These are phyloP conservation scores for Pigoraptor vietnamica DNA, from an alignment of 78 protist genomes.

Conservation along the genomic window DNA sequence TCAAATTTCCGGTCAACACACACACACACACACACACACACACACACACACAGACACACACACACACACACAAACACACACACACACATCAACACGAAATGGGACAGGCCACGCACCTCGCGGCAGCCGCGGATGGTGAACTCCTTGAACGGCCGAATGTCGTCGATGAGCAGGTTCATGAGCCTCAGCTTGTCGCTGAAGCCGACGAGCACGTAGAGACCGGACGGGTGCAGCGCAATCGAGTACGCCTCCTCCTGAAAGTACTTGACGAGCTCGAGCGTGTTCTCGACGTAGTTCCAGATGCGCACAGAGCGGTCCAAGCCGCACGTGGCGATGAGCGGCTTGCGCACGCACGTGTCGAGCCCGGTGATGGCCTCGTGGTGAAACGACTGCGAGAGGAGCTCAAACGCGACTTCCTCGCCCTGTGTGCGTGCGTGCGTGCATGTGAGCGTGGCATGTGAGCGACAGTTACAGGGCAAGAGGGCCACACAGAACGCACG, in stretches of 20 bases:
- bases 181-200: constrained; percentile 64
- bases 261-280: constrained; percentile 29
- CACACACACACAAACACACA: no score
- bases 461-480: neutral
- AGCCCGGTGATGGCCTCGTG: constrained; percentile 25
- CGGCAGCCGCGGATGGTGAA: constrained; percentile 39
- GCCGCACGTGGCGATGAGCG: constrained; percentile 54
- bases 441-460: no score
- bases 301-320: constrained; percentile 38
- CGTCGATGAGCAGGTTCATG: constrained; percentile 51
- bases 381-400: constrained; percentile 17
- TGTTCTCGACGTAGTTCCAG: constrained; percentile 43
- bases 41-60: neutral
- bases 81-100: no score
- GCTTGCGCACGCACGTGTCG: constrained; percentile 52
- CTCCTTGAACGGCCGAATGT: constrained; percentile 35
- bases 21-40: neutral
- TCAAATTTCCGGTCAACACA: no score
- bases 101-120: no score
- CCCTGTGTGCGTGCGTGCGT: neutral
- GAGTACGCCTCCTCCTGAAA: constrained; percentile 38
- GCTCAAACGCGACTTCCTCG: constrained; percentile 7
- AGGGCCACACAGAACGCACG: neutral
- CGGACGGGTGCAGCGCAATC: constrained; percentile 50
- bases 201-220: constrained; percentile 50